These are phyloP conservation scores for Lagerstroemia speciosa DNA, from an alignment of 345 rosid genomes.

Conservation along the genomic window DNA sequence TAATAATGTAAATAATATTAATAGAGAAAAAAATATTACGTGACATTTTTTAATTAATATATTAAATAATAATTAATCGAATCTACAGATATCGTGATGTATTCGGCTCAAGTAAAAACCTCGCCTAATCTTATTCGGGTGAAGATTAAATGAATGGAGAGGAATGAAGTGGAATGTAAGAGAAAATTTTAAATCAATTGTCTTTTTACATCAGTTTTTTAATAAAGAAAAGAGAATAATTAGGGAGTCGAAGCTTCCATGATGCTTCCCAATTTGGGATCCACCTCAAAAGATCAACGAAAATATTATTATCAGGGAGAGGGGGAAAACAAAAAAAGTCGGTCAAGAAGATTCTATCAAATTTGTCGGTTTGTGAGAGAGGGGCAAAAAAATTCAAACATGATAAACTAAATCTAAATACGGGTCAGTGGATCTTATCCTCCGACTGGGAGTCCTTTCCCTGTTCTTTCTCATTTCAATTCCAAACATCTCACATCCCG, in stretches of 20 bases:
- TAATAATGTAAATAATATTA: too few relatives aligned
- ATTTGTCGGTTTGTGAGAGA: background rate
- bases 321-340: background rate
- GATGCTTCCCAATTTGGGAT: background rate
- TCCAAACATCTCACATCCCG: background rate
- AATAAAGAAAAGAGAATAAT: too few relatives aligned
- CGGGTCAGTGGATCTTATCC: background rate
- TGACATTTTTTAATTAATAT: too few relatives aligned
- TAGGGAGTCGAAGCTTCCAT: slow-evolving; percentile 4
- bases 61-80: too few relatives aligned
- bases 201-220: too few relatives aligned
- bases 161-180: too few relatives aligned
- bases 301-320: background rate
- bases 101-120: too few relatives aligned
- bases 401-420: background rate
- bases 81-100: too few relatives aligned
- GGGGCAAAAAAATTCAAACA: background rate
- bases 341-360: background rate
- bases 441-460: background rate
- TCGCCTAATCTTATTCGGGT: too few relatives aligned
- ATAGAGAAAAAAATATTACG: too few relatives aligned
- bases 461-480: slow-evolving; percentile 1
- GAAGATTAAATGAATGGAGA: too few relatives aligned
- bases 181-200: too few relatives aligned
- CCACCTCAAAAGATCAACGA: background rate